phyloP scores from a whole-genome alignment of 2,329 filamentous ascomycete genomes.

The Clonostachys sp. region DNA sequence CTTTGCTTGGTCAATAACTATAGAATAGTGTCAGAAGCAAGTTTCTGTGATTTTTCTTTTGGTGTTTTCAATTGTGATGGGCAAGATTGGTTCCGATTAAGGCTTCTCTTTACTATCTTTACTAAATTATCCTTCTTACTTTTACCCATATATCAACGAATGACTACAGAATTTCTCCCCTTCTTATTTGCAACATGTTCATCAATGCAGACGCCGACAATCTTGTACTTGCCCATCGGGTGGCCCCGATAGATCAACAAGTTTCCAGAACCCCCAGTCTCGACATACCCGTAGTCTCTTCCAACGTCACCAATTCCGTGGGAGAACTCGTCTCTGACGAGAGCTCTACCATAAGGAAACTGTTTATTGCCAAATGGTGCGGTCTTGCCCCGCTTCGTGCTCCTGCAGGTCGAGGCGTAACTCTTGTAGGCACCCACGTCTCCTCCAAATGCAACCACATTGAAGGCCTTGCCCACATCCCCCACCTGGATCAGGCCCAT shows the following conservation, averaged over 20 bases:
- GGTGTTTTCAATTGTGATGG: too few species aligned
- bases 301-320: not conserved
- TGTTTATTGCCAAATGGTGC: not conserved
- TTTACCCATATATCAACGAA: too few species aligned
- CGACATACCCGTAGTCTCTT: slow-evolving; percentile 3
- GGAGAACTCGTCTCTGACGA: not conserved
- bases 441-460: slow-evolving; percentile 1
- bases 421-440: not conserved
- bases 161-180: not conserved
- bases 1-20: too few species aligned
- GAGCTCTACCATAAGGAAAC: not conserved
- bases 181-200: not conserved
- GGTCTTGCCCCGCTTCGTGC: not conserved
- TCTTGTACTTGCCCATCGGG: slow-evolving; percentile 1
- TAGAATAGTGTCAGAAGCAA: too few species aligned
- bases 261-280: slow-evolving; percentile 3
- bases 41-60: too few species aligned
- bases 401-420: slow-evolving; percentile 1
- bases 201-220: slow-evolving; percentile 3
- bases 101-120: too few species aligned
- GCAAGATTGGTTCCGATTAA: too few species aligned
- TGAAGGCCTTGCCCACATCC: slow-evolving; percentile 2
- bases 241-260: slow-evolving; percentile 1
- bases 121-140: too few species aligned
- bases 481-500: slow-evolving; percentile 2